Conservation (phyloP, 2,329 filamentous ascomycete genomes). For the Aureobasidium musti region DNA sequence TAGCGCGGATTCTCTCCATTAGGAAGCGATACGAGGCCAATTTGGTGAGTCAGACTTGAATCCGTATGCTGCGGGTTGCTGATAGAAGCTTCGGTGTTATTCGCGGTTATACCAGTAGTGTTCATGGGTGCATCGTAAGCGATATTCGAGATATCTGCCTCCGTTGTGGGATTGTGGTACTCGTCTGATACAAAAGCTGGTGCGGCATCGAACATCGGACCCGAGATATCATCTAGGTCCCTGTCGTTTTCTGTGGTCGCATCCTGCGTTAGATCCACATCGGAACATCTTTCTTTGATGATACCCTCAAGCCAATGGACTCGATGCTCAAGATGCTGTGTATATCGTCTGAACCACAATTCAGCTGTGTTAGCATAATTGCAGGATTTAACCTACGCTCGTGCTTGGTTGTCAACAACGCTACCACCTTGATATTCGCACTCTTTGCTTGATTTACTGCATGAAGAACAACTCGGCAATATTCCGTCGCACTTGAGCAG, state of each 20-base stretch:
- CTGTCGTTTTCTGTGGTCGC: background rate
- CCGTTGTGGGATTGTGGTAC: background rate
- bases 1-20: conserved; percentile 18
- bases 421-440: conserved; percentile 11
- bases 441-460: background rate
- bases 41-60: conserved; percentile 12
- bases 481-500: background rate
- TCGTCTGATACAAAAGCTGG: background rate
- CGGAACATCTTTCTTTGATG: conserved; percentile 9
- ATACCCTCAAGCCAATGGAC: conserved; percentile 7
- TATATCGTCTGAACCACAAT: background rate
- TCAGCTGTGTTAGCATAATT: background rate
- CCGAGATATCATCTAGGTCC: background rate
- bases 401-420: background rate
- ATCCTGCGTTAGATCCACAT: background rate
- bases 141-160: background rate
- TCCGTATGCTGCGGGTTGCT: background rate
- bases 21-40: conserved; percentile 19
- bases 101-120: background rate
- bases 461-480: conserved; percentile 4
- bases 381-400: background rate
- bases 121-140: background rate
- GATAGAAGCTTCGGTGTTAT: background rate
- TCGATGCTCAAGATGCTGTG: conserved; percentile 6
- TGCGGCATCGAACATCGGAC: background rate